These are phyloP conservation scores for Phoenix roebelenii DNA, from an alignment of 176 grass and related monocot genomes.

Conservation along the genomic window DNA sequence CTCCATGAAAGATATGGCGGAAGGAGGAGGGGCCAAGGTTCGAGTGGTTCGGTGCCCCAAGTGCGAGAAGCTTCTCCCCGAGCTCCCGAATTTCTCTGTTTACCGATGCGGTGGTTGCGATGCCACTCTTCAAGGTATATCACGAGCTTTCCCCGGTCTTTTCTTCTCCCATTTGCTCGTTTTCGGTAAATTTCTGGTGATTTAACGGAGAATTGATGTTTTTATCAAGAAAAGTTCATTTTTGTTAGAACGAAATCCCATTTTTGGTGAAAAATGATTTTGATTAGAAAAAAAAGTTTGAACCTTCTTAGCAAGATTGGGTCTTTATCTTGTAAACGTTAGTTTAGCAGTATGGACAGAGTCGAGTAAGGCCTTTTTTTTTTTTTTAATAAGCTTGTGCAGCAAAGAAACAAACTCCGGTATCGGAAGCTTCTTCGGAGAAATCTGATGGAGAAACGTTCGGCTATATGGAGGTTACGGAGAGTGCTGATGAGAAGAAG, in stretches of 20 bases:
- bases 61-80: constrained; percentile 92
- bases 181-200: not conserved
- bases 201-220: no score
- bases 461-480: constrained; percentile 63
- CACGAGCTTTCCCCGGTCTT: not conserved
- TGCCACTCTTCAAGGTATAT: constrained; percentile 61
- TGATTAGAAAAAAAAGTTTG: no score
- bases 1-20: constrained; percentile 7
- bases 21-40: constrained; percentile 40
- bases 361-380: not conserved
- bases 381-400: constrained; percentile 13
- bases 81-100: constrained; percentile 68
- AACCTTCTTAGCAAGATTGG: no score
- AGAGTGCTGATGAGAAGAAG: constrained; percentile 41
- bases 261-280: no score
- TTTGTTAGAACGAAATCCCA: no score
- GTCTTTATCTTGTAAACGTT: no score
- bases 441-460: constrained; percentile 44
- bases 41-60: constrained; percentile 83
- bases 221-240: no score
- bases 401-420: constrained; percentile 53
- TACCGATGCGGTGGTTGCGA: constrained; percentile 90
- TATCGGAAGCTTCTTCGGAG: constrained; percentile 32
- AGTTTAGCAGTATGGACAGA: no score
- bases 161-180: not conserved